Base-by-base conservation (phyloP, 2,329 filamentous ascomycete genomes). In the Talaromyces sp. region DNA sequence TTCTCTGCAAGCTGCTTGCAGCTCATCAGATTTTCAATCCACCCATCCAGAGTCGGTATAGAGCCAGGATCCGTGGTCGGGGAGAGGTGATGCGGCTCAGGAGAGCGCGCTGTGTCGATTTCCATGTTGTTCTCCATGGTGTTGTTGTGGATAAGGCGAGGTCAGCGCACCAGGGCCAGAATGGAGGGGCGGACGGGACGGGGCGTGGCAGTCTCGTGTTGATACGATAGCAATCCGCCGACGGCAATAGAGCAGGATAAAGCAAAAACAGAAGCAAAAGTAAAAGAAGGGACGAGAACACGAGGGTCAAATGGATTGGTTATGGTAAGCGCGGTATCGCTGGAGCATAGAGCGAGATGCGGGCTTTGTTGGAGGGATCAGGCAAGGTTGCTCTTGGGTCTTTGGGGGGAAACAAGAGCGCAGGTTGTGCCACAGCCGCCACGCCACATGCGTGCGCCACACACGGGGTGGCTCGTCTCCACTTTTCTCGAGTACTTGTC, bases 121-220 rank as follows among this genome's bases (percentile, higher is more conserved):
- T 97, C 94, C 95, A 99, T 99, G 80, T 96, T 96, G 74, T 92
- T 96, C 79, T 99, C 94, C 92, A 97, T 96, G 67, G 63, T 60
- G 66, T 61, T 28, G 56, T 62, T 40, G 61, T 63, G 66, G 67
- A 68, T 64, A 68, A 67, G 69, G 67, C 47, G 34, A 63, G 57
- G 40, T 64, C 61, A 62, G 50, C 57, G 61, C 60, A 55, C 63
- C 40, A 61, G 65, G 65, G 67, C 54, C 67, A 67, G 56, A 65
- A 66, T 23, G 66, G 74, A 71, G 63, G 63, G 63, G 56, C 55
- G 63, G 59, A 59, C 44, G 59, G 50, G 63, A 50, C 51, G 63
- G 60, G 59, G 50, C 28, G 50, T 31, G 23, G 50, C 27, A 53
- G 57, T 60, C 61, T 64, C 67, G 64, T 63, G 60, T 54, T 57